These are phyloP conservation scores for Kentomonas sorsogonicus DNA, from an alignment of 208 protist species.

Conservation along the genomic window DNA sequence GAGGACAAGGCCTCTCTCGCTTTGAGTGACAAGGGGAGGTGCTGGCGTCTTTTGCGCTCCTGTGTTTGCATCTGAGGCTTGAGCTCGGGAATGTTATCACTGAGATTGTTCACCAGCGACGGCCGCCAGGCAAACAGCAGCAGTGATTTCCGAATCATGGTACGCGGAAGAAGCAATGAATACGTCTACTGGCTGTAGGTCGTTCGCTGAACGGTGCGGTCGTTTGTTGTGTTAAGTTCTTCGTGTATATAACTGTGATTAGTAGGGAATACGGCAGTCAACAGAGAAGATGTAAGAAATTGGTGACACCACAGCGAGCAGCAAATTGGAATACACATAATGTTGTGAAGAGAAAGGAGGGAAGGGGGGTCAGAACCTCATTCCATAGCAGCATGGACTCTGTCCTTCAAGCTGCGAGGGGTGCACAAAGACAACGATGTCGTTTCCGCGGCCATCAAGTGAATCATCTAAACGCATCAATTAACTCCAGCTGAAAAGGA, in stretches of 20 bases:
- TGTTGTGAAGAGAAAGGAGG: constrained; percentile 1
- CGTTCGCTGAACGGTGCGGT: too few relatives aligned
- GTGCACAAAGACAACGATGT: too few relatives aligned
- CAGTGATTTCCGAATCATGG: constrained; percentile 13
- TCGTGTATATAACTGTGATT: too few relatives aligned
- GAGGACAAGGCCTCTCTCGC: constrained; percentile 55
- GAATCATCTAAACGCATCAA: too few relatives aligned
- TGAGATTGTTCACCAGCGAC: constrained; percentile 19
- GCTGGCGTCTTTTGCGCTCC: constrained; percentile 48
- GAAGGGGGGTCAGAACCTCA: not conserved
- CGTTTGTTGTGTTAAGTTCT: too few relatives aligned
- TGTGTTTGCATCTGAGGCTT: constrained; percentile 17
- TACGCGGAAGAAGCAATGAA: not conserved
- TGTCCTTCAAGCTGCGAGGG: too few relatives aligned
- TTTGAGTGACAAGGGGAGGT: constrained; percentile 60
- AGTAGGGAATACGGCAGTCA: too few relatives aligned
- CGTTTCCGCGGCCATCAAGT: too few relatives aligned
- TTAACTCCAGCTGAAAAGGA: too few relatives aligned
- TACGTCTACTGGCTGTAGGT: too few relatives aligned
- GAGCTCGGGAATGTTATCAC: constrained; percentile 10
- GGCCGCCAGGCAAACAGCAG: constrained; percentile 22
- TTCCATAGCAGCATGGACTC: not conserved
- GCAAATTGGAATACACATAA: too few relatives aligned
- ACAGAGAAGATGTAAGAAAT: constrained; percentile 9
- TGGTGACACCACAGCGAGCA: too few relatives aligned